These are phyloP conservation scores for Exophiala calicioides DNA, from an alignment of 2,329 filamentous ascomycete genomes.

Conservation along the genomic window DNA sequence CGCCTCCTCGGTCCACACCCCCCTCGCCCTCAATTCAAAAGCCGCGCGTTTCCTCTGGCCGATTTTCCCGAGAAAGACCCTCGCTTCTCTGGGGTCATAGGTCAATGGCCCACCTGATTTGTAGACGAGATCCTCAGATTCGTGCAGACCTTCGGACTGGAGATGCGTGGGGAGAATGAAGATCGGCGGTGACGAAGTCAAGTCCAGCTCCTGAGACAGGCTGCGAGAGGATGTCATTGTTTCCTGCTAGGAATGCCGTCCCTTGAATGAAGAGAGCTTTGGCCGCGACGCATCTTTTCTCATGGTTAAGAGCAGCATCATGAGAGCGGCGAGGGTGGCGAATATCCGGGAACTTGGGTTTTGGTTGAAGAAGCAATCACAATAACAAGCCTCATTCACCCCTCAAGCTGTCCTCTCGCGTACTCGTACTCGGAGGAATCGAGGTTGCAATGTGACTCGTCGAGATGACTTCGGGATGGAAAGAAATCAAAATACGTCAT, in stretches of 20 bases:
- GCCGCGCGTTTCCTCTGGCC: conserved; percentile 68
- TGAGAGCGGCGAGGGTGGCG: no score
- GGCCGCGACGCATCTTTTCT: no score
- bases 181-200: conserved; percentile 58
- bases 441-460: neutral
- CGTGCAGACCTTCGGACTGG: conserved; percentile 60
- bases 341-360: no score
- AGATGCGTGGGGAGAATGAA: conserved; percentile 75
- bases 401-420: no score
- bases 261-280: no score
- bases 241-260: no score
- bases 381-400: no score
- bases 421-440: no score
- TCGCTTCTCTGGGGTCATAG: conserved; percentile 70
- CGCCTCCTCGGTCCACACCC: conserved; percentile 53
- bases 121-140: conserved; percentile 65
- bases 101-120: conserved; percentile 61
- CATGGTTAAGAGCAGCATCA: no score
- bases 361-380: no score
- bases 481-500: conserved; percentile 4
- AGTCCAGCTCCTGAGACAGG: conserved; percentile 5
- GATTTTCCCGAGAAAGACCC: conserved; percentile 73
- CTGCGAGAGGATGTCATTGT: conserved; percentile 2
- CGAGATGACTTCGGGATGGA: neutral
- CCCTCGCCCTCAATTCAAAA: conserved; percentile 73